phyloP scores from a whole-genome alignment of 2,329 filamentous ascomycete species.

The Paecilomyces fulvus region DNA sequence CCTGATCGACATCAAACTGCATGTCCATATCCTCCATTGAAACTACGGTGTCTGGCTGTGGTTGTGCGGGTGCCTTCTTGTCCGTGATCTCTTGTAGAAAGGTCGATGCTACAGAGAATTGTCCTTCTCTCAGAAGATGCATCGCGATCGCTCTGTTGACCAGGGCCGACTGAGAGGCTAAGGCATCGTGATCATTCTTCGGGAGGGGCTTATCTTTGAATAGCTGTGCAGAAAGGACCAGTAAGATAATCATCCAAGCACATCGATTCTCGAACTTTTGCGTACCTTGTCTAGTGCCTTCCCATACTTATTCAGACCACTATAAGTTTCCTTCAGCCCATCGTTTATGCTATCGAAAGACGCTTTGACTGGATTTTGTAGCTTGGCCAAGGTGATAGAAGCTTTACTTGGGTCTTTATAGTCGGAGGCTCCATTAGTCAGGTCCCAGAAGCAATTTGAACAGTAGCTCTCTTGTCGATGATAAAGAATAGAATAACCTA shows the following conservation, averaged over 20 bases:
- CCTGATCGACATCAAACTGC: constrained; percentile 46
- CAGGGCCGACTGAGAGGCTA: constrained; percentile 64
- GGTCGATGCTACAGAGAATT: constrained; percentile 78
- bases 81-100: constrained; percentile 66
- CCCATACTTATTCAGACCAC: constrained; percentile 71
- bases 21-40: constrained; percentile 31
- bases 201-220: constrained; percentile 62
- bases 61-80: constrained; percentile 32
- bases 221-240: constrained; percentile 37
- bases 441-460: constrained; percentile 7
- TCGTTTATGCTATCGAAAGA: constrained; percentile 73
- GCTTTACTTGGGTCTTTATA: constrained; percentile 58
- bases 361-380: constrained; percentile 77
- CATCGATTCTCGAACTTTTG: not conserved
- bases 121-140: constrained; percentile 90
- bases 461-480: not conserved
- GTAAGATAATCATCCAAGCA: constrained; percentile 1
- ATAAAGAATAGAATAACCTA: constrained; percentile 28
- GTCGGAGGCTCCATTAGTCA: not conserved
- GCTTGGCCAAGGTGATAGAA: constrained; percentile 66
- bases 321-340: constrained; percentile 74
- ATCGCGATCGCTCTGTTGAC: constrained; percentile 93
- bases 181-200: constrained; percentile 69
- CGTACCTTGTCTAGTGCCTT: constrained; percentile 74
- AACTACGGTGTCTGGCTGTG: constrained; percentile 17